These are phyloP conservation scores for Fusarium sp. DNA, from an alignment of 2,329 filamentous ascomycete genomes.

Conservation along the genomic window DNA sequence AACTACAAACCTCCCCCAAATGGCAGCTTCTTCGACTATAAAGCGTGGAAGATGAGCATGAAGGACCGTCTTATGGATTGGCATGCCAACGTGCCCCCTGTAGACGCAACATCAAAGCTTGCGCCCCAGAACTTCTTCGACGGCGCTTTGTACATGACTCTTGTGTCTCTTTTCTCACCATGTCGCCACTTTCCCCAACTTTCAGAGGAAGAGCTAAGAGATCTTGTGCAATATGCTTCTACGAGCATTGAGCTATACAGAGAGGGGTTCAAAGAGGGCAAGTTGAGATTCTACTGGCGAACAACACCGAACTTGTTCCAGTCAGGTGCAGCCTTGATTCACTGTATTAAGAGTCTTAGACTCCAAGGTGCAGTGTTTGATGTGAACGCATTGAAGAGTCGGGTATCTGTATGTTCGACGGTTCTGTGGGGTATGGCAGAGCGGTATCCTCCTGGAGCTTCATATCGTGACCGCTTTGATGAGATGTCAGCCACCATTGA, in stretches of 20 bases:
- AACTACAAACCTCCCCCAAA: constrained; percentile 21
- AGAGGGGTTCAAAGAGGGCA: constrained; percentile 29
- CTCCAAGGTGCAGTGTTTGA: background rate
- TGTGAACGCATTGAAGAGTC: background rate
- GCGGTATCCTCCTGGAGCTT: constrained; percentile 36
- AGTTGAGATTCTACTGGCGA: constrained; percentile 44
- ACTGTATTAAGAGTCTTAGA: constrained; percentile 23
- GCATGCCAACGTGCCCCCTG: constrained; percentile 16
- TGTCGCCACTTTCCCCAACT: constrained; percentile 27
- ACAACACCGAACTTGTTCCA: constrained; percentile 41
- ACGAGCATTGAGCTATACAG: constrained; percentile 33
- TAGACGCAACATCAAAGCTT: constrained; percentile 26
- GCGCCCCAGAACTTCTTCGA: constrained; percentile 38
- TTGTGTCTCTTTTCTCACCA: constrained; percentile 37
- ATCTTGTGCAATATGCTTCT: constrained; percentile 28
- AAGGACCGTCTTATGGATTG: constrained; percentile 30
- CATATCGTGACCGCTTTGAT: constrained; percentile 42
- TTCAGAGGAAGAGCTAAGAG: constrained; percentile 12
- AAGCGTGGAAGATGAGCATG: constrained; percentile 32
- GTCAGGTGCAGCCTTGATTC: constrained; percentile 31
- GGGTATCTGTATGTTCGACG: constrained; percentile 34
- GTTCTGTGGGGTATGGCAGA: constrained; percentile 46
- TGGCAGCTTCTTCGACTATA: constrained; percentile 18
- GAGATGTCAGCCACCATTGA: constrained; percentile 18
- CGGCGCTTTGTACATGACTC: constrained; percentile 20